phyloP scores from a whole-genome alignment of 805 yeast genomes.

The Ogataea naganishii region DNA sequence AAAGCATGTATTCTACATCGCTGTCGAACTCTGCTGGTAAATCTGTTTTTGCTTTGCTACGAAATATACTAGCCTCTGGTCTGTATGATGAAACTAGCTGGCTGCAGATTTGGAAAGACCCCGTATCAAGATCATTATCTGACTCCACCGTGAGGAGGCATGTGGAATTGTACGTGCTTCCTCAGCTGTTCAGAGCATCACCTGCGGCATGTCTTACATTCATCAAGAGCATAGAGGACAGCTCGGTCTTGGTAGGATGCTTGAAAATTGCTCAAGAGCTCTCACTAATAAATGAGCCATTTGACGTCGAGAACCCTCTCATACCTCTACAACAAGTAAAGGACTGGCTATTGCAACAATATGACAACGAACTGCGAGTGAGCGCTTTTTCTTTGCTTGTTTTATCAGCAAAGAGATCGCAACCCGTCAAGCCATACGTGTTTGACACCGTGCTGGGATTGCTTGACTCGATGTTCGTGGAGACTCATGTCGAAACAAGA shows the following conservation, averaged over 20 bases:
- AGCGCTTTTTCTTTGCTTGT: slow-evolving; percentile 54
- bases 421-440: slow-evolving; percentile 38
- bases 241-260: slow-evolving; percentile 40
- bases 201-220: slow-evolving; percentile 32
- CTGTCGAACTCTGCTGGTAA: slow-evolving; percentile 64
- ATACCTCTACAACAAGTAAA: slow-evolving; percentile 23
- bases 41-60: slow-evolving; percentile 33
- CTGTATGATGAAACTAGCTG: slow-evolving; percentile 26
- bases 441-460: slow-evolving; percentile 34
- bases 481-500: slow-evolving; percentile 59
- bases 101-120: slow-evolving; percentile 42
- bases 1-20: slow-evolving; percentile 45
- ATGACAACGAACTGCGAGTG: slow-evolving; percentile 32
- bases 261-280: slow-evolving; percentile 58
- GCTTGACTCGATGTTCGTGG: slow-evolving; percentile 48
- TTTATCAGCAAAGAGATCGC: slow-evolving; percentile 52
- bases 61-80: slow-evolving; percentile 20
- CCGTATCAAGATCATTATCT: slow-evolving; percentile 27
- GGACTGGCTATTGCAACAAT: slow-evolving; percentile 30
- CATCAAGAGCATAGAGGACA: slow-evolving; percentile 20
- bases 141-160: slow-evolving; percentile 30
- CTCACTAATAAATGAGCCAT: slow-evolving; percentile 42
- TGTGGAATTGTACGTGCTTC: slow-evolving; percentile 52
- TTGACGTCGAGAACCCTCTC: slow-evolving; percentile 23
- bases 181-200: slow-evolving; percentile 49